These are phyloP conservation scores for Quercus agrifolia DNA, from an alignment of 306 rosid species.

Conservation along the genomic window DNA sequence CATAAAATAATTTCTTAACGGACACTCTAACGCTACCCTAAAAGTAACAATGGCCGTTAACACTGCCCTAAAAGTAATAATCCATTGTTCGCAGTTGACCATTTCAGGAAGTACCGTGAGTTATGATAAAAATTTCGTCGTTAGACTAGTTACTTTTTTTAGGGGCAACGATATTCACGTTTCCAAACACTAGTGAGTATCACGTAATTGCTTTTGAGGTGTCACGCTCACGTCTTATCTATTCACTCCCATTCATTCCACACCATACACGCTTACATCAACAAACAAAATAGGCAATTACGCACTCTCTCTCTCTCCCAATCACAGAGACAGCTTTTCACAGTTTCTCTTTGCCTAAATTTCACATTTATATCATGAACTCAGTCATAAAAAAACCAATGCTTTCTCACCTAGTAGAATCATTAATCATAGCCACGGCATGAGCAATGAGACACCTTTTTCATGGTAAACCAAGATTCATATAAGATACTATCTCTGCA, in stretches of 20 bases:
- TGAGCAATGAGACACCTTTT: too few relatives aligned
- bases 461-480: too few relatives aligned
- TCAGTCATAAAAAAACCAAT: neutral
- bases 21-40: rapidly evolving
- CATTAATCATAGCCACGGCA: too few relatives aligned
- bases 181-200: neutral
- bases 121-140: too few relatives aligned
- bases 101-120: too few relatives aligned
- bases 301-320: too few relatives aligned
- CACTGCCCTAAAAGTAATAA: too few relatives aligned
- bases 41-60: too few relatives aligned
- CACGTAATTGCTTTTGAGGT: neutral
- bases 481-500: neutral
- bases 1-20: too few relatives aligned
- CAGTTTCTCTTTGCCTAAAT: neutral
- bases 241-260: constrained; percentile 2
- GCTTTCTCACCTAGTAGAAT: too few relatives aligned
- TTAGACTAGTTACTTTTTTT: neutral
- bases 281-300: neutral
- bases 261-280: constrained; percentile 29
- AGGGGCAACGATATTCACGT: neutral
- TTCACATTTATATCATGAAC: constrained; percentile 29
- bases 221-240: constrained; percentile 15
- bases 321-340: neutral
- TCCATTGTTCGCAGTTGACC: too few relatives aligned